Percentiles rank a stretch among this genome's conserved stretches.
Conservation (phyloP, 257 asterid species). For the Ilex asprella region DNA sequence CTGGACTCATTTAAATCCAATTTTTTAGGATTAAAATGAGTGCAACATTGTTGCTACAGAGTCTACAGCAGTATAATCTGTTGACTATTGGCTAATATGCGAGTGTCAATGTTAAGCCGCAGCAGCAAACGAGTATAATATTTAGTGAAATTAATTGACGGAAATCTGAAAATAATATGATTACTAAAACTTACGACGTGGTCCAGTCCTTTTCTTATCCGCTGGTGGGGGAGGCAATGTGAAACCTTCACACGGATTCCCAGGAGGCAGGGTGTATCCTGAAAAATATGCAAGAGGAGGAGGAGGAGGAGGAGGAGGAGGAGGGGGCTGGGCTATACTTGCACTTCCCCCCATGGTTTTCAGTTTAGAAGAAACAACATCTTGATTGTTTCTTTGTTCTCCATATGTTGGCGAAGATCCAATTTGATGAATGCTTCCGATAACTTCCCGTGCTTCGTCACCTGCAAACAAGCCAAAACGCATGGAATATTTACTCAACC, state of each 20-base stretch:
- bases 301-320: slow-evolving; percentile 13
- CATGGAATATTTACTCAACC: background rate
- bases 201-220: slow-evolving; percentile 84
- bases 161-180: background rate
- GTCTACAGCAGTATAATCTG: background rate
- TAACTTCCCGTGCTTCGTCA: slow-evolving; percentile 45
- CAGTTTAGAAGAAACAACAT: slow-evolving; percentile 1
- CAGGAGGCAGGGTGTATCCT: slow-evolving; percentile 86
- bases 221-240: slow-evolving; percentile 92
- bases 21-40: background rate
- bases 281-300: slow-evolving; percentile 30
- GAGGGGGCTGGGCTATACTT: slow-evolving; percentile 18
- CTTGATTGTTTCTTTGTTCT: slow-evolving; percentile 15
- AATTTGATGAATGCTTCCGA: slow-evolving; percentile 18
- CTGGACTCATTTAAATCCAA: background rate
- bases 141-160: background rate
- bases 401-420: slow-evolving; percentile 29
- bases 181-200: slow-evolving; percentile 65
- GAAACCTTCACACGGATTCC: slow-evolving; percentile 85
- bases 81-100: too few relatives aligned
- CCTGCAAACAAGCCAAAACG: slow-evolving; percentile 37
- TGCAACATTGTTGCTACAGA: background rate
- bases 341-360: slow-evolving; percentile 18
- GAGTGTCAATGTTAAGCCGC: background rate
- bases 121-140: background rate